These are phyloP conservation scores for Avena atlantica DNA, from an alignment of 176 grass and related monocot genomes.

Conservation along the genomic window DNA sequence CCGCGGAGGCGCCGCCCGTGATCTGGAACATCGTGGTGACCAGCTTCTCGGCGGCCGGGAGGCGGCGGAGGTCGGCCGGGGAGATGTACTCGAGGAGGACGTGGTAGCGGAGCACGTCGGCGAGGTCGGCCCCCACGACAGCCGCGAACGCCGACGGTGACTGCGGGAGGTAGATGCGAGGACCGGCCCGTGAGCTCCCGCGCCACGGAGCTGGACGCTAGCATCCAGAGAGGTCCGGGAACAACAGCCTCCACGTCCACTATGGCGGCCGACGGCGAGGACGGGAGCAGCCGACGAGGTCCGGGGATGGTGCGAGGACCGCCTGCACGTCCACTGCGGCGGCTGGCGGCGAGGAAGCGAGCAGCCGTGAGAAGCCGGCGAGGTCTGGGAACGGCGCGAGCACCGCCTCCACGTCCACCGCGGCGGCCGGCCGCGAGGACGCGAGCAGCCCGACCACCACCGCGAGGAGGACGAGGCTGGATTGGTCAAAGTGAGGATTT, in stretches of 20 bases:
- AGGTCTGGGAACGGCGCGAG: too few species aligned
- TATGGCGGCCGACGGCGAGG: background rate
- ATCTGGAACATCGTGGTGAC: conserved; percentile 88
- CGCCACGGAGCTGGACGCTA: conserved; percentile 57
- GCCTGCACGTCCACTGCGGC: too few species aligned
- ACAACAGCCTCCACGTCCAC: conserved; percentile 58
- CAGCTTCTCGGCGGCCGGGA: conserved; percentile 64
- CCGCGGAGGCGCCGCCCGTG: conserved; percentile 68
- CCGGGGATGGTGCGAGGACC: too few species aligned
- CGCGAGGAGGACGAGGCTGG: background rate
- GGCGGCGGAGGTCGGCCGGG: conserved; percentile 65
- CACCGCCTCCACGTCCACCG: too few species aligned
- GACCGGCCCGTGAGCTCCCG: conserved; percentile 64
- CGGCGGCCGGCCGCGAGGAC: background rate
- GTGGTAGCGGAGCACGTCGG: conserved; percentile 90
- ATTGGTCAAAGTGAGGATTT: background rate
- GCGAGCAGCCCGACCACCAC: conserved; percentile 4
- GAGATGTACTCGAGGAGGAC: conserved; percentile 84
- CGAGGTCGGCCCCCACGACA: conserved; percentile 60
- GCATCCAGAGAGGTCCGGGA: conserved; percentile 62
- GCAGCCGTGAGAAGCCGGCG: too few species aligned
- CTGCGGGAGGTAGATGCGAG: conserved; percentile 59
- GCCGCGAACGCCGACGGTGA: conserved; percentile 51
- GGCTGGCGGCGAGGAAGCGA: too few species aligned
- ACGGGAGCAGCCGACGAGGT: too few species aligned